Evolutionary conservation across 306 rosid species (phyloP), one percentile per base, ranked within the genome.

Genomic region (Glycyrrhiza uralensis): DNA sequence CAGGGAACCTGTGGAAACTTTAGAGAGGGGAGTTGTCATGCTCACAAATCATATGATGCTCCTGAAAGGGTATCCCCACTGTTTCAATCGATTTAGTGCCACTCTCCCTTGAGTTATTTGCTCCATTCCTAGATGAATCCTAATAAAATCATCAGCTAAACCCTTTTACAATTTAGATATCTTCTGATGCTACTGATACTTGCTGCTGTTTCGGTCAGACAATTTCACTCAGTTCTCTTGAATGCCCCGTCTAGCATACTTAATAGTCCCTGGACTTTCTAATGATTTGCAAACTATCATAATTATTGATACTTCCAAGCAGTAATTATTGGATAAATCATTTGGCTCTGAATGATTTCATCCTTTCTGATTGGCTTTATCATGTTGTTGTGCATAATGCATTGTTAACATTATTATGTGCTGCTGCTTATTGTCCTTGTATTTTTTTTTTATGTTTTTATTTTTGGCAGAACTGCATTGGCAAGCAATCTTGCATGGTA

Each of bases 21-120:
- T 35, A 20, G 10, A 59, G 85, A 83, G 42, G 90, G 90, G 29
- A 83, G 55, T 30, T 88, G 90, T 39, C 90, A 85, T 64, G 92
- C 92, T 52, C 87, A 81, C 66, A 83, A 59, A 76, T 88, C 92
- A 61, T 88, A 85, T 74, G 83, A 88, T 81, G 90, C 86, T 26
- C 83, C 87, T 66, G 51, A 88, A 79, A 85, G 54, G 90, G 92
- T 87, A 81, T 72, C 46, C 1, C 36, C 0, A 23, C 45, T 60
- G 51, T 13, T 44, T 42, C 12, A 12, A 52, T 28, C n/a, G 26
- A 3, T 35, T 36, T 33, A 20, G 13, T 41, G 58, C 24, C 55
- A 3, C 23, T 17, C 55, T 69, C 62, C 32, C 18, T 50, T 38
- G 26, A 23, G n/a, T 38, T 49, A 22, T 22, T n/a, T 18, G 29